phyloP scores from a whole-genome alignment of 2,329 filamentous ascomycete species.

The Nemania bipapillata region DNA sequence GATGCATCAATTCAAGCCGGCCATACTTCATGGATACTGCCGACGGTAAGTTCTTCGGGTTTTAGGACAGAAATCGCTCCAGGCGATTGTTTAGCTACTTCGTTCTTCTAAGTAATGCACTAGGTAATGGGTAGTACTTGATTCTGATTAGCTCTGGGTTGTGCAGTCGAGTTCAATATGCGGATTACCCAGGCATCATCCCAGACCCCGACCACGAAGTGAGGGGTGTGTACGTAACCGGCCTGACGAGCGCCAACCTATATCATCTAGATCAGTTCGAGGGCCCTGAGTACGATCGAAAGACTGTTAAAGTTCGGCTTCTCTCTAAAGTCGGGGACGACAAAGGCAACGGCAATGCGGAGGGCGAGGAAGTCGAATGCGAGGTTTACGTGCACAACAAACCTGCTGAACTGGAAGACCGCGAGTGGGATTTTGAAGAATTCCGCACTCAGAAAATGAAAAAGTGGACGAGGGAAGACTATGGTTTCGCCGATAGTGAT shows the following conservation, averaged over 20 bases:
- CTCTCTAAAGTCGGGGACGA: conserved; percentile 54
- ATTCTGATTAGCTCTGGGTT: conserved; percentile 4
- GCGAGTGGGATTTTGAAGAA: conserved; percentile 88
- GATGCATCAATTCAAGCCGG: conserved; percentile 74
- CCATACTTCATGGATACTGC: conserved; percentile 77
- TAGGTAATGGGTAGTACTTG: background rate
- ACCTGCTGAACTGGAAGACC: conserved; percentile 67
- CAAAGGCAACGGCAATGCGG: conserved; percentile 56
- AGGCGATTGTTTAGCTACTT: background rate
- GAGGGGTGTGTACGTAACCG: conserved; percentile 79
- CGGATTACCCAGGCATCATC: conserved; percentile 85
- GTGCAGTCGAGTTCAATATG: conserved; percentile 66
- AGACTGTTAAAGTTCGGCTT: conserved; percentile 52
- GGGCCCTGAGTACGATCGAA: conserved; percentile 67
- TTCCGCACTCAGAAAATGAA: conserved; percentile 79
- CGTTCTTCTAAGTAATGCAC: background rate
- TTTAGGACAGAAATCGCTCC: background rate
- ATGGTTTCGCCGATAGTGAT: conserved; percentile 56
- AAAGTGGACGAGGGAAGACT: conserved; percentile 64
- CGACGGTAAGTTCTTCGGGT: conserved; percentile 60
- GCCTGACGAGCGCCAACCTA: conserved; percentile 81
- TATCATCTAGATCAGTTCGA: conserved; percentile 83
- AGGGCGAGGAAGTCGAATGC: conserved; percentile 62
- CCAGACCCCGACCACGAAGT: conserved; percentile 68
- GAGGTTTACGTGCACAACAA: conserved; percentile 73